These are phyloP conservation scores for Rhizopogon parksii DNA, from an alignment of 1,284 basidiomycete species.

Conservation along the genomic window DNA sequence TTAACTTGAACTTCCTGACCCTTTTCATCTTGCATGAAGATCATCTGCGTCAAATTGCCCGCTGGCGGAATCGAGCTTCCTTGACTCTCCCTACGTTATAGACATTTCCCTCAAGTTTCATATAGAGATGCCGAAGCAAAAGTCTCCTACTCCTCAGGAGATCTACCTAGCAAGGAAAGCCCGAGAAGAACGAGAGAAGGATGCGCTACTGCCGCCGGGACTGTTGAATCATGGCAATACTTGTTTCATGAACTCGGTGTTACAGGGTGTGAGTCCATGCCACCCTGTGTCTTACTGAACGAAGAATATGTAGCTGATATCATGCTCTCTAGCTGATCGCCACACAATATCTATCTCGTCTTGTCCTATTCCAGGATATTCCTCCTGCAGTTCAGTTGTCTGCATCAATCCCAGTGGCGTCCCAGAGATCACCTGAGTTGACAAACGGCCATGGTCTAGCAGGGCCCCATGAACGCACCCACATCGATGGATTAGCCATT, in stretches of 20 bases:
- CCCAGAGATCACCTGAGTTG: slow-evolving; percentile 55
- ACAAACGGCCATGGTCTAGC: slow-evolving; percentile 56
- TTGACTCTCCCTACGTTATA: neutral
- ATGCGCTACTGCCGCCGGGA: slow-evolving; percentile 62
- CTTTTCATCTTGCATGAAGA: neutral
- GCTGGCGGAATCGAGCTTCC: neutral
- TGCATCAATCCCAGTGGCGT: slow-evolving; percentile 33
- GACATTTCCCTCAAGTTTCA: neutral
- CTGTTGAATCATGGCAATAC: slow-evolving; percentile 85
- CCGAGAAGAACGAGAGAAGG: slow-evolving; percentile 54
- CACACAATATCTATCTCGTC: slow-evolving; percentile 53
- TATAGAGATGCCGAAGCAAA: slow-evolving; percentile 49
- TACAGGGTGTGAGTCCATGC: slow-evolving; percentile 49
- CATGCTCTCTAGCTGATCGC: slow-evolving; percentile 48
- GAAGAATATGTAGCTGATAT: slow-evolving; percentile 1
- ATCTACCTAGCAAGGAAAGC: slow-evolving; percentile 49
- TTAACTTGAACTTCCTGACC: neutral
- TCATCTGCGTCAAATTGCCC: neutral
- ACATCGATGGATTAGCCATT: slow-evolving; percentile 55
- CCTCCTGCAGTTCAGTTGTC: slow-evolving; percentile 34
- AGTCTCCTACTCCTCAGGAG: slow-evolving; percentile 56
- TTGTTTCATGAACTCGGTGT: slow-evolving; percentile 88
- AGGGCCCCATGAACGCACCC: slow-evolving; percentile 42
- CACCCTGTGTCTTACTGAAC: neutral
- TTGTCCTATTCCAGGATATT: slow-evolving; percentile 50